A percentile compares a stretch with the other conserved stretches of the same genome.
phyloP scores from a whole-genome alignment of 2,329 filamentous ascomycete species.

The Claviceps africana region DNA sequence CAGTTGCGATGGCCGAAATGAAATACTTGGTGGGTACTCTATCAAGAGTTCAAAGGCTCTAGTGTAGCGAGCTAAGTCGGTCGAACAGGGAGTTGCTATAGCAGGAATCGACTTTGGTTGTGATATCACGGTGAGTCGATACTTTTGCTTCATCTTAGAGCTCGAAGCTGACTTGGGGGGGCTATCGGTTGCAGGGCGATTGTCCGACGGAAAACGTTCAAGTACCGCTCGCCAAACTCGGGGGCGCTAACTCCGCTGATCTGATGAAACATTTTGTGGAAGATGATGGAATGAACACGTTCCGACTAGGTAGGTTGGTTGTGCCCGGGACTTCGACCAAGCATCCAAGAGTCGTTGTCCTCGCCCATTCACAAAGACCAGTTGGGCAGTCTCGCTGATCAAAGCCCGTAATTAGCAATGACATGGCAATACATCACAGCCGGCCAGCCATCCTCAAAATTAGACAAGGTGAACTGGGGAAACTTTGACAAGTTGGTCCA shows the following conservation, averaged over 20 bases:
- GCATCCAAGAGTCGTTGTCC: too few relatives aligned
- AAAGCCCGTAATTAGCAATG: constrained; percentile 18
- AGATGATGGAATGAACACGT: constrained; percentile 38
- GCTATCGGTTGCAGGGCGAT: constrained; percentile 17
- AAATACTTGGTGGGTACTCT: constrained; percentile 7
- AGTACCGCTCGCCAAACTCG: constrained; percentile 19
- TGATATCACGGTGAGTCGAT: constrained; percentile 25
- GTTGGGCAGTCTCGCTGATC: neutral
- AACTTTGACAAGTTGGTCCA: constrained; percentile 43
- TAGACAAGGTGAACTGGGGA: constrained; percentile 33
- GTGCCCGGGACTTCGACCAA: neutral
- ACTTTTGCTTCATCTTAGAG: neutral
- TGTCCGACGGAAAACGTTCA: constrained; percentile 23
- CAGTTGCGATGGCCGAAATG: neutral
- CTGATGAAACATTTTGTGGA: constrained; percentile 45
- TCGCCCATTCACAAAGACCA: neutral
- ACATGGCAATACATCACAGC: constrained; percentile 47
- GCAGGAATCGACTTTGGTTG: constrained; percentile 36
- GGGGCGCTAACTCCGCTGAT: constrained; percentile 25
- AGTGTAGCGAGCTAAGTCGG: neutral
- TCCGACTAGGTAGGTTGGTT: constrained; percentile 30
- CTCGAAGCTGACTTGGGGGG: neutral
- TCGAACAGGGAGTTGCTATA: constrained; percentile 26
- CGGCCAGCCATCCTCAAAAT: constrained; percentile 32
- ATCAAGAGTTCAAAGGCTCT: neutral